Conservation (phyloP, 2,329 filamentous ascomycete species). For the Xylaria sp. region DNA sequence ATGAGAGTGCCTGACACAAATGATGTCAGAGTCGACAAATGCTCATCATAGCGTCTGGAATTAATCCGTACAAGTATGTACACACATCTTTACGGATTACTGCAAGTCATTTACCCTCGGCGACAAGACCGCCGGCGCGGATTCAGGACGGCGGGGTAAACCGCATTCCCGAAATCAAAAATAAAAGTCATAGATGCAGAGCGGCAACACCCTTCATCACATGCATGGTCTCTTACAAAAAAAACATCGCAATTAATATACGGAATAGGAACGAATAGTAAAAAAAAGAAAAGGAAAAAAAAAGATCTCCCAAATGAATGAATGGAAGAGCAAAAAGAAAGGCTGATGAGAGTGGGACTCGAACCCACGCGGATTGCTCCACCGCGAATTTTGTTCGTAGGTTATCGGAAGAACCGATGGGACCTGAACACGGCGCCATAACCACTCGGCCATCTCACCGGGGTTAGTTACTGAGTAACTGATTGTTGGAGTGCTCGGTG, state of each 20-base stretch:
- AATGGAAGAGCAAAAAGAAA: conserved; percentile 1
- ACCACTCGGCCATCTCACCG: conserved; percentile 33
- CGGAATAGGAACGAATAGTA: too few species aligned
- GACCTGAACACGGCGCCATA: conserved; percentile 34
- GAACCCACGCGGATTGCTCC: conserved; percentile 38
- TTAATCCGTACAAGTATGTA: too few species aligned
- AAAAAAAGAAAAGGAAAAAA: background rate
- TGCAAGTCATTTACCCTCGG: too few species aligned
- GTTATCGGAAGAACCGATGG: conserved; percentile 9
- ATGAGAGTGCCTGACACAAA: background rate
- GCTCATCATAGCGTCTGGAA: background rate
- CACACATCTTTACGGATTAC: too few species aligned
- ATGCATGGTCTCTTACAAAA: background rate
- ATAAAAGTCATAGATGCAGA: background rate
- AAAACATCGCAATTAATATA: too few species aligned
- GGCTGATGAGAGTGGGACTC: conserved; percentile 36
- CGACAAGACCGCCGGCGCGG: too few species aligned
- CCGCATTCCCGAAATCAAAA: background rate
- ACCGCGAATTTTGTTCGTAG: conserved; percentile 24
- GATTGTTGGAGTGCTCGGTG: background rate
- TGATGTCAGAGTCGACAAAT: background rate
- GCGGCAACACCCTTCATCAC: background rate
- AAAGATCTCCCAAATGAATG: background rate
- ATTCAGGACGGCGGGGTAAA: background rate
- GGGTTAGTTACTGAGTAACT: background rate